Conservation (phyloP, 345 rosid genomes). For the Melaleuca alternifolia region DNA sequence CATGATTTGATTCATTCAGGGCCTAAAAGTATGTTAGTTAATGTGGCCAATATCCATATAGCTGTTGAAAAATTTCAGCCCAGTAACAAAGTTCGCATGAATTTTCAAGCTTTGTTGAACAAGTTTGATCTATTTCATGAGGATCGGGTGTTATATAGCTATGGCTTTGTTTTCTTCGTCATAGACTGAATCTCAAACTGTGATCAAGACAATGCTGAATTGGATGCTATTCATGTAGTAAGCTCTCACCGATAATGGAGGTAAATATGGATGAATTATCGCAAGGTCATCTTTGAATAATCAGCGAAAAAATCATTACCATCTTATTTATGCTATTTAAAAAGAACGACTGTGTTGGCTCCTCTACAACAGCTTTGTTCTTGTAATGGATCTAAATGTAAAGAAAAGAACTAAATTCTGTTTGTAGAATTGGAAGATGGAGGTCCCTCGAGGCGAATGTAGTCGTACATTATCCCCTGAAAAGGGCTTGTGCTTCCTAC, state of each 20-base stretch:
- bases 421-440: not conserved
- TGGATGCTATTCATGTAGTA: not conserved
- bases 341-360: not conserved
- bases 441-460: conserved; percentile 73
- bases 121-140: not conserved
- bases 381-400: not conserved
- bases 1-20: not conserved
- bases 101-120: not conserved
- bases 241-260: not conserved
- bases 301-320: not conserved
- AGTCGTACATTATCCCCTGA: conserved; percentile 80
- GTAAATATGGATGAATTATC: not conserved
- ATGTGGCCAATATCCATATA: not conserved
- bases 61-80: not conserved
- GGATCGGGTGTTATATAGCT: not conserved
- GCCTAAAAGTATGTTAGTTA: not conserved
- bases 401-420: not conserved
- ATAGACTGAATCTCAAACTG: not conserved
- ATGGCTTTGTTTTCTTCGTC: not conserved
- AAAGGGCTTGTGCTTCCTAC: conserved; percentile 43
- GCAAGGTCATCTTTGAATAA: not conserved
- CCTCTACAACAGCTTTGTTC: not conserved
- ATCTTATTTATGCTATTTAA: not conserved
- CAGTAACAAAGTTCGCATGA: not conserved
- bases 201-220: not conserved